Percentiles rank a stretch among this genome's conserved stretches.
Conservation (phyloP, 2,329 filamentous ascomycete species). For the Botryosphaeria dothidea region DNA sequence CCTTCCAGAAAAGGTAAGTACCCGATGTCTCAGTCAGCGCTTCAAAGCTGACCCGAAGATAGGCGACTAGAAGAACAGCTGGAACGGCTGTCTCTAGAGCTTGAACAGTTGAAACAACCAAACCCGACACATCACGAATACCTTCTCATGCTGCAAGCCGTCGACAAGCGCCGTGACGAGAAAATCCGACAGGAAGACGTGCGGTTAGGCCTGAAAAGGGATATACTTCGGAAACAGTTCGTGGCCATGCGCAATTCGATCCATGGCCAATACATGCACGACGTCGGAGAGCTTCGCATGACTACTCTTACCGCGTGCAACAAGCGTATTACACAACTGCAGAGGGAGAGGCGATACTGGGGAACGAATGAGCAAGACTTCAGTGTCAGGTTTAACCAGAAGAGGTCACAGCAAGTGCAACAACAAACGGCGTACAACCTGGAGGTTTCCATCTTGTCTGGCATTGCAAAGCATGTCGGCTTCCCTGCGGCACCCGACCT, state of each 20-base stretch:
- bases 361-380: constrained; percentile 81
- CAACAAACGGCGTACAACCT: constrained; percentile 92
- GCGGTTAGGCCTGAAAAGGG: constrained; percentile 71
- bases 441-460: constrained; percentile 88
- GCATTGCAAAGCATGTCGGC: constrained; percentile 90
- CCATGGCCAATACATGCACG: constrained; percentile 15
- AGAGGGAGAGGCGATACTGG: constrained; percentile 78
- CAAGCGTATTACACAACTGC: constrained; percentile 89
- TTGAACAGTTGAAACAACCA: constrained; percentile 59
- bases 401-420: constrained; percentile 73
- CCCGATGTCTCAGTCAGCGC: no score
- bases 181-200: constrained; percentile 76
- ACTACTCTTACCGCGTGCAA: constrained; percentile 77
- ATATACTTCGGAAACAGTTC: constrained; percentile 54
- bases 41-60: constrained; percentile 4
- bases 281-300: constrained; percentile 78
- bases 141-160: constrained; percentile 82
- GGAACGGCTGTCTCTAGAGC: constrained; percentile 71
- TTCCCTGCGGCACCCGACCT: constrained; percentile 95
- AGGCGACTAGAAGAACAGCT: constrained; percentile 89
- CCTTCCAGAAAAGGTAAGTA: constrained; percentile 75
- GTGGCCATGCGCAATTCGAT: constrained; percentile 18
- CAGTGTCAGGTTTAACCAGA: constrained; percentile 76
- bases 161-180: constrained; percentile 79
- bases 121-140: constrained; percentile 83